Conservation (phyloP, 2,329 filamentous ascomycete species). For the Talaromyces sp. region DNA sequence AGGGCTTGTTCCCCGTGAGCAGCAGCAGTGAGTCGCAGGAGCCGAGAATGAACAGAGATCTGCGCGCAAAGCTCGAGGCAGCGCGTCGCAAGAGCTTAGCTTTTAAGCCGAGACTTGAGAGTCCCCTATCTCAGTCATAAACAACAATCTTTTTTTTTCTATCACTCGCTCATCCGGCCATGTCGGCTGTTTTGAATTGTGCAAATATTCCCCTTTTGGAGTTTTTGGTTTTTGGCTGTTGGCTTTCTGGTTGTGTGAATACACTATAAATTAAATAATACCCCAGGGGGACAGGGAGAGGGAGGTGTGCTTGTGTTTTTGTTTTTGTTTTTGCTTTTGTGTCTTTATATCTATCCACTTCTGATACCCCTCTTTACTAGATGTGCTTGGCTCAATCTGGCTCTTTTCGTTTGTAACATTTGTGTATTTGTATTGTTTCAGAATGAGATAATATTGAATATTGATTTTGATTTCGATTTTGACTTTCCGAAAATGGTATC, state of each 20-base stretch:
- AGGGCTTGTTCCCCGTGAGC: conserved; percentile 34
- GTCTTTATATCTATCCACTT: conserved; percentile 1
- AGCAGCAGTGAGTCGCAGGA: conserved; percentile 12
- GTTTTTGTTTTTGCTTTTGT: background rate
- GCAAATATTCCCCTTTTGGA: background rate
- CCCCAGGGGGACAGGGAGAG: background rate
- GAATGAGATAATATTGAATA: background rate
- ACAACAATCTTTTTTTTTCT: background rate
- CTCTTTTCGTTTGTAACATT: background rate
- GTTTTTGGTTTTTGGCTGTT: background rate
- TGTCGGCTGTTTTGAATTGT: background rate
- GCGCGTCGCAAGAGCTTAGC: conserved; percentile 72
- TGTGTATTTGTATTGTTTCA: background rate
- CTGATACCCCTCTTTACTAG: background rate
- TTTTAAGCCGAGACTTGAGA: conserved; percentile 69
- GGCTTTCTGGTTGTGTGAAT: background rate
- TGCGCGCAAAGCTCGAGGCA: conserved; percentile 62
- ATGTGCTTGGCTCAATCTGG: background rate
- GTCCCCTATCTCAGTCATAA: conserved; percentile 49
- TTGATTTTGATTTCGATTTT: background rate
- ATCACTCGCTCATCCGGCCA: background rate
- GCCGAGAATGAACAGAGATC: conserved; percentile 29
- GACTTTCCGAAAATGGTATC: background rate
- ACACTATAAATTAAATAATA: background rate
- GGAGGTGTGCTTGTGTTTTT: background rate